Evolutionary conservation across 345 rosid species (phyloP), one percentile per base, ranked within the genome.

Genomic region (Eutrema japonicum): DNA sequence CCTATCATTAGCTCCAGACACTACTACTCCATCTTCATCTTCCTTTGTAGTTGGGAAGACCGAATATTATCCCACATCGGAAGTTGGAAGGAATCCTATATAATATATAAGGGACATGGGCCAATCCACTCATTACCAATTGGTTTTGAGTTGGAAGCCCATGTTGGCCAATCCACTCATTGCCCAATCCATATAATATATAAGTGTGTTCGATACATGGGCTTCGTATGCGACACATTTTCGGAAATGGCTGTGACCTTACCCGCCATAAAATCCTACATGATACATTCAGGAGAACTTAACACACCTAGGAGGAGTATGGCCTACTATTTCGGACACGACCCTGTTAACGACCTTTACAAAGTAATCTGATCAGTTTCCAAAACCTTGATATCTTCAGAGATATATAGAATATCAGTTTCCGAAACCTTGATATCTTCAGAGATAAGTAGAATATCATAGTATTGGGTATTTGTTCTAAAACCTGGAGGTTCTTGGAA

Each of bases 401-500:
- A n/a, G n/a, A n/a, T n/a, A n/a, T n/a, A n/a, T n/a, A n/a, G n/a
- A n/a, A n/a, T n/a, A n/a, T 13, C 48, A 5, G 13, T 43, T 4
- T 6, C 16, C 7, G 2, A 4, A 12, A 4, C 0, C 7, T n/a
- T n/a, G n/a, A n/a, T n/a, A n/a, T n/a, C n/a, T n/a, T n/a, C n/a
- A n/a, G n/a, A n/a, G n/a, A n/a, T n/a, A n/a, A n/a, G n/a, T 43
- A 6, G 5, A 13, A 5, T 5, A 2, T 10, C 57, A 54, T 22
- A 54, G 18, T 6, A 54, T 54, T 13, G 40, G 40, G 40, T 54
- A 22, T 54, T 13, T 54, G 59, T 27, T 16, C 8, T 52, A 27
- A 52, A 52, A 52, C 14, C 37, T 52, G 57, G 57, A 52, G 57
- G 57, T 52, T 54, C 38, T 6, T 54, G 59, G 59, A 13, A 32